Base-by-base conservation (phyloP, 257 asterid genomes). In the Solanum rostratum region DNA sequence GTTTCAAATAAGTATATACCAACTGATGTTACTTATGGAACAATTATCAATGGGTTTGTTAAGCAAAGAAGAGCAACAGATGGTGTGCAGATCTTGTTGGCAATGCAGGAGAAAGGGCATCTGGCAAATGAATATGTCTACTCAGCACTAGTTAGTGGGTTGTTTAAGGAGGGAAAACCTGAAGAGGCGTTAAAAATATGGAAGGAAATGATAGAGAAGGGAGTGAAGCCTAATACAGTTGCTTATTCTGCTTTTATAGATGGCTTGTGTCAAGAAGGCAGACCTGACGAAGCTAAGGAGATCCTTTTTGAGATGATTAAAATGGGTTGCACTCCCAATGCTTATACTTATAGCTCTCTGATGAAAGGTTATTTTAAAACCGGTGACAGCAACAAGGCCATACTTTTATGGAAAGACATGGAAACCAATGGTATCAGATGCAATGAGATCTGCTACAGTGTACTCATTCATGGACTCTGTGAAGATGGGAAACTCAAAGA, bases 191-290 rank as follows among this genome's bases (percentile, higher is more conserved):
- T 92, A 20, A 85, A 84, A 49, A 59, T 93, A 89, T 95, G 98
- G 97, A 84, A 80, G 81, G 87, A 84, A 86, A 93, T 97, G 94
- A 89, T 68, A 16, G 92, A 83, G 81, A 92, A 90, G 84, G 98
- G 97, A 66, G 84, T 88, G 83, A 90, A 90, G 79, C 98, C 97
- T 22, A 95, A 94, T 90, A 89, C 89, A 20, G 93, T 95, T 83
- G 93, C 92, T 88, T 97, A 93, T 88, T 91, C 93, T 88, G 94
- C 93, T 88, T 92, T 97, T 79, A 90, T 97, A 57, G 98, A 95
- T 87, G 99, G 99, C 41, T 89, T 95, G 57, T 93, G 98, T 87
- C 87, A 83, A 83, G 91, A 85, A 66, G 93, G 95, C 60, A 93
- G 88, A 85, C 93, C 95, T 22, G 84, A 88, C 33, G 92, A 95